Evolutionary conservation across 306 rosid species (phyloP).

Genomic region (Prunus dulcis): DNA sequence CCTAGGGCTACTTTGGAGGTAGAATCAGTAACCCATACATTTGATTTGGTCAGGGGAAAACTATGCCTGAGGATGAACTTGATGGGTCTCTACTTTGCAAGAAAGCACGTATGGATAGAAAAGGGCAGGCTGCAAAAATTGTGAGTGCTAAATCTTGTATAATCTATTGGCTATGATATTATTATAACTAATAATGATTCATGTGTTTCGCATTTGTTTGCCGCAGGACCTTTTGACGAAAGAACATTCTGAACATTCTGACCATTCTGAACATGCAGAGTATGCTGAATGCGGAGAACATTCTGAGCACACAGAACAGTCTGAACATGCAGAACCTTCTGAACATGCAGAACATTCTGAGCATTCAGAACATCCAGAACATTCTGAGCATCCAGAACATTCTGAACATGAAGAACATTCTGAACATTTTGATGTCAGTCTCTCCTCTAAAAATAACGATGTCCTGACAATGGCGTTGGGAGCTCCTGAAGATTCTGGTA

Average conservation of each 20-base stretch:
- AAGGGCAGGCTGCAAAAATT: conserved; percentile 7
- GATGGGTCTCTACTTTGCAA: neutral
- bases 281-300: neutral
- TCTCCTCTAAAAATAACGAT: neutral
- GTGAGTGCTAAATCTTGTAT: conserved; percentile 4
- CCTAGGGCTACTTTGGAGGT: neutral
- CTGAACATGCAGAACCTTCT: too few relatives aligned
- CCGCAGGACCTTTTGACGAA: neutral
- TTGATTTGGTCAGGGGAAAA: neutral
- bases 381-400: neutral
- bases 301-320: neutral
- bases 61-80: conserved; percentile 6
- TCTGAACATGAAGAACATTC: neutral
- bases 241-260: neutral
- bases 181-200: neutral
- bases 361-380: neutral
- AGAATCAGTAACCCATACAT: neutral
- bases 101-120: neutral
- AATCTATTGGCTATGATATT: neutral
- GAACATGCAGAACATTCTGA: neutral
- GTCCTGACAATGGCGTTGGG: conserved; percentile 5
- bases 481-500: neutral
- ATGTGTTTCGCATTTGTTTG: neutral
- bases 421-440: neutral
- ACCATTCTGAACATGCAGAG: neutral